Evolutionary conservation across 1,139 yeast genomes (phyloP).

Genomic region (Hansenula anomala): DNA sequence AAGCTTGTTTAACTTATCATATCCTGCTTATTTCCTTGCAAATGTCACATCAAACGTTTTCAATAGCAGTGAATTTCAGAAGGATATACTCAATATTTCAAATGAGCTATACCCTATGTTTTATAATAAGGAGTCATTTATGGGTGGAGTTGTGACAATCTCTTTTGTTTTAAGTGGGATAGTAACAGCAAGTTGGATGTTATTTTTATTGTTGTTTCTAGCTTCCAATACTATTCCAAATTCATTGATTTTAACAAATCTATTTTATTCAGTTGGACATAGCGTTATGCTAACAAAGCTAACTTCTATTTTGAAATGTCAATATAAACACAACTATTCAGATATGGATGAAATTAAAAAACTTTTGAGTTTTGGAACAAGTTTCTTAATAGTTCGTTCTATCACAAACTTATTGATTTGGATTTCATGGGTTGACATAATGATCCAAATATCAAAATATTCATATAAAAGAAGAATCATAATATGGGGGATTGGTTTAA

Average conservation of each 20-base stretch:
- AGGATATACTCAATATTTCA: background rate
- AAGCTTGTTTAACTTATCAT: conserved; percentile 5
- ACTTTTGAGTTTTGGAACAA: conserved; percentile 27
- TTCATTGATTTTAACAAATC: conserved; percentile 40
- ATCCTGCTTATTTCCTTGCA: conserved; percentile 19
- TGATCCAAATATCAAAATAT: conserved; percentile 18
- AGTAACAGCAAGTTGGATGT: conserved; percentile 48
- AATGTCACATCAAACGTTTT: conserved; percentile 9
- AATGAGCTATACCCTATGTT: conserved; percentile 3
- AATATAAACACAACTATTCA: conserved; percentile 35
- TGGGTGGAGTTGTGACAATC: conserved; percentile 25
- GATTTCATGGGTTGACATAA: conserved; percentile 36
- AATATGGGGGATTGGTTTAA: conserved; percentile 7
- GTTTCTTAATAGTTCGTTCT: conserved; percentile 29
- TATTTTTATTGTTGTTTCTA: conserved; percentile 39
- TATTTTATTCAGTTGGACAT: conserved; percentile 38
- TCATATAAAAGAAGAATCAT: conserved; percentile 18
- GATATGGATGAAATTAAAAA: conserved; percentile 34
- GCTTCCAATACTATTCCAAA: conserved; percentile 48
- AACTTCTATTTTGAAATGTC: conserved; percentile 31
- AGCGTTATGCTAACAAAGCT: conserved; percentile 37
- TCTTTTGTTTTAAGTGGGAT: conserved; percentile 26
- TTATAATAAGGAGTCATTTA: conserved; percentile 21
- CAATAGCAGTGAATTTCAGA: conserved; percentile 2
- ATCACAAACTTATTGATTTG: conserved; percentile 33